Percentiles rank a stretch among this genome's conserved stretches.
phyloP scores from a whole-genome alignment of 2,329 filamentous ascomycete species.

The Nemania bipapillata region DNA sequence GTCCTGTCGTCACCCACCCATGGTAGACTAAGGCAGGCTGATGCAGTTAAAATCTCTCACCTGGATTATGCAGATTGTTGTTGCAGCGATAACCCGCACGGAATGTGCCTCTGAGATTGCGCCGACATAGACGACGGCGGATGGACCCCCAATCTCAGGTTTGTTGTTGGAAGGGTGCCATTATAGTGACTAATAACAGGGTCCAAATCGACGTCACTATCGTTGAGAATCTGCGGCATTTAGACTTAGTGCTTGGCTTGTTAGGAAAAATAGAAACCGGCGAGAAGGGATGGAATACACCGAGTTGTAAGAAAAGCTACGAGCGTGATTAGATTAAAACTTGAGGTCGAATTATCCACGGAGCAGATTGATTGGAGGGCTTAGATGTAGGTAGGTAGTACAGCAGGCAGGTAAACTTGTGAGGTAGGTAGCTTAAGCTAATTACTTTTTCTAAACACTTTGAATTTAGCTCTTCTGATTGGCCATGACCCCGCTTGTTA shows the following conservation, averaged over 20 bases:
- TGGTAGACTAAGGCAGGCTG: conserved; percentile 18
- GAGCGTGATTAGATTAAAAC: not conserved
- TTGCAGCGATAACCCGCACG: conserved; percentile 27
- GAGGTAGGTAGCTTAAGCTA: not conserved
- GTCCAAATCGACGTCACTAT: conserved; percentile 20
- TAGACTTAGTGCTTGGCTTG: not conserved
- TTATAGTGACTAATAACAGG: no score
- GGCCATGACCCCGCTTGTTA: conserved; percentile 19
- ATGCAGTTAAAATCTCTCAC: conserved; percentile 36
- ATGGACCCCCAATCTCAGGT: not conserved
- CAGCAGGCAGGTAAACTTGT: not conserved
- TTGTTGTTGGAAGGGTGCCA: not conserved
- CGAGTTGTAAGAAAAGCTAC: not conserved
- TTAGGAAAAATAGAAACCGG: not conserved
- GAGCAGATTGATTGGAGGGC: conserved; percentile 8
- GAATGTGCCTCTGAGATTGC: not conserved
- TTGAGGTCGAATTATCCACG: not conserved
- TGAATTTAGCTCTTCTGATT: conserved; percentile 32
- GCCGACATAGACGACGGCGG: not conserved
- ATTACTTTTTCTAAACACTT: conserved; percentile 20
- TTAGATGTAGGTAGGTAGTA: not conserved
- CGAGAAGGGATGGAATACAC: not conserved
- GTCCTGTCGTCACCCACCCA: conserved; percentile 11
- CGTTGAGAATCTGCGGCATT: not conserved
- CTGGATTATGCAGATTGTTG: conserved; percentile 25